Percentiles rank a stretch among this genome's conserved stretches.
Conservation (phyloP, 495 filamentous ascomycete genomes). For the Podospora sp. region DNA sequence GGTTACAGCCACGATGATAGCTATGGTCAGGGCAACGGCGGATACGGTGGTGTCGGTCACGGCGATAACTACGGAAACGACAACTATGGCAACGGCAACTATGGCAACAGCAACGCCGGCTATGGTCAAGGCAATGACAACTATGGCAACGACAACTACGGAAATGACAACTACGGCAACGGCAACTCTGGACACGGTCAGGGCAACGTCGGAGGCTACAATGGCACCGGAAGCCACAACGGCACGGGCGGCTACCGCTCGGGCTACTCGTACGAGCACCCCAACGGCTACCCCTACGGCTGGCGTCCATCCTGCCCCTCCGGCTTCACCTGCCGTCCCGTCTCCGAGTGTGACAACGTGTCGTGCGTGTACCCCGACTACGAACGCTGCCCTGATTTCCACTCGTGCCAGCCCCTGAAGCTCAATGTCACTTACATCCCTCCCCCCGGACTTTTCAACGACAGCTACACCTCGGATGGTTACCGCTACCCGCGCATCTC, state of each 20-base stretch:
- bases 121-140: background rate
- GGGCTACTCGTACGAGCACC: background rate
- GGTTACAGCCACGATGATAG: background rate
- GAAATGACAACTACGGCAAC: constrained; percentile 7
- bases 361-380: constrained; percentile 7
- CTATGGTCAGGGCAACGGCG: background rate
- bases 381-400: constrained; percentile 15
- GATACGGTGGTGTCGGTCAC: background rate
- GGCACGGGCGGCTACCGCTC: background rate
- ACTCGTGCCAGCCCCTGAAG: constrained; percentile 23
- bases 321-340: constrained; percentile 22
- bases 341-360: constrained; percentile 12
- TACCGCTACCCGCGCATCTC: background rate
- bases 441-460: background rate
- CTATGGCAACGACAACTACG: constrained; percentile 4
- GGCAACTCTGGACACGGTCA: background rate
- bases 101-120: background rate
- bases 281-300: background rate
- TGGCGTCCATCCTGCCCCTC: constrained; percentile 10
- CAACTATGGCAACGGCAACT: background rate
- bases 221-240: background rate
- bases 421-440: background rate
- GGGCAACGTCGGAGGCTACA: background rate
- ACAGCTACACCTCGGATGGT: background rate
- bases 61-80: background rate